phyloP scores from a whole-genome alignment of 331 rosid genomes.

The Quercus lobata region DNA sequence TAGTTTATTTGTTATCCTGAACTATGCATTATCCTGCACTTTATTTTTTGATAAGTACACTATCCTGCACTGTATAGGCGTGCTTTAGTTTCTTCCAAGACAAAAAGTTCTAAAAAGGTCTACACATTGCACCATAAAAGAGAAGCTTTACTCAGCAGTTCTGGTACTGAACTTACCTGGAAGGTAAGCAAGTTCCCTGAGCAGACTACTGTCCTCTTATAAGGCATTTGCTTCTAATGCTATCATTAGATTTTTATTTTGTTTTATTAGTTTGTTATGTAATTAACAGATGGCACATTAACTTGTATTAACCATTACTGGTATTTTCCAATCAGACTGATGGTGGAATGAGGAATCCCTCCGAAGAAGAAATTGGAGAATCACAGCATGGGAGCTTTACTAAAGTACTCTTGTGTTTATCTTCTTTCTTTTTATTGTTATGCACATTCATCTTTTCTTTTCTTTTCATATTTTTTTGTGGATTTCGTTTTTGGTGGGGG shows the following conservation, averaged over 20 bases:
- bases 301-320: background rate
- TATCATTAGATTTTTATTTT: background rate
- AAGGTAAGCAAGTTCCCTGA: conserved; percentile 34
- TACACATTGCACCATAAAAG: conserved; percentile 41
- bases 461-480: background rate
- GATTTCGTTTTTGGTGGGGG: background rate
- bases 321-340: conserved; percentile 33
- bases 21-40: conserved; percentile 4
- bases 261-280: background rate
- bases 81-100: conserved; percentile 54
- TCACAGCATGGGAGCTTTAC: conserved; percentile 53
- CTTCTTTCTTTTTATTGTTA: background rate
- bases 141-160: conserved; percentile 42
- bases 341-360: conserved; percentile 47
- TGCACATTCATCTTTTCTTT: background rate
- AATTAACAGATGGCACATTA: background rate
- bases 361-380: conserved; percentile 24
- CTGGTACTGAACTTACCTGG: conserved; percentile 39
- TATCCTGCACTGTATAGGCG: conserved; percentile 26
- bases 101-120: conserved; percentile 37
- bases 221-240: background rate
- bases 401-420: conserved; percentile 32
- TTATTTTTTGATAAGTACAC: background rate
- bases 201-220: conserved; percentile 3
- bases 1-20: background rate